phyloP scores from a whole-genome alignment of 768 basidiomycete genomes.

The Naganishia antarctica region DNA sequence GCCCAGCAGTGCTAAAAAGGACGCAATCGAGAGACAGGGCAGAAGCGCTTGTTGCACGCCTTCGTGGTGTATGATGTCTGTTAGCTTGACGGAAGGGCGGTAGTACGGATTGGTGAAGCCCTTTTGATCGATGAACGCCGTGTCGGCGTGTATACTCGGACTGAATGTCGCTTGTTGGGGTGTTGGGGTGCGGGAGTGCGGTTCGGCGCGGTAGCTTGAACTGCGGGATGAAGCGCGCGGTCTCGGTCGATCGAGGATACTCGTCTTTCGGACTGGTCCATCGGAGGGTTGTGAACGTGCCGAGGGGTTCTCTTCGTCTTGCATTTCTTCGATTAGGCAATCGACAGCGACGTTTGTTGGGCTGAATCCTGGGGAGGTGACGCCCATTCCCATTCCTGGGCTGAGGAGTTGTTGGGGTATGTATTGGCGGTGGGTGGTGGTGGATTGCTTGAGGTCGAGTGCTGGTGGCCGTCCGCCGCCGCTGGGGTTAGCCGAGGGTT shows the following conservation, averaged over 20 bases:
- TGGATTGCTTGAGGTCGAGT: slow-evolving; percentile 1
- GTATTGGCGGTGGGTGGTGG: background rate
- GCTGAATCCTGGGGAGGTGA: slow-evolving; percentile 5
- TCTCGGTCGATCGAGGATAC: slow-evolving; percentile 24
- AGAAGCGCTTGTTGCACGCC: slow-evolving; percentile 30
- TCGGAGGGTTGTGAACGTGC: background rate
- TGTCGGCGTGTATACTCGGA: slow-evolving; percentile 1
- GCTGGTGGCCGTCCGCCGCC: background rate
- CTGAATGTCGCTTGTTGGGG: slow-evolving; percentile 10
- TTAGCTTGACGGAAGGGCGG: slow-evolving; percentile 1
- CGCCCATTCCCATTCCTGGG: slow-evolving; percentile 13
- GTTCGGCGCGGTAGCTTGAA: background rate
- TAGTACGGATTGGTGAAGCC: slow-evolving; percentile 1
- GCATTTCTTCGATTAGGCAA: slow-evolving; percentile 23
- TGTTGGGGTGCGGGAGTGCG: slow-evolving; percentile 4
- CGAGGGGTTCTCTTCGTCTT: background rate
- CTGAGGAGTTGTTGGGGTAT: background rate
- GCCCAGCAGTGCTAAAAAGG: slow-evolving; percentile 40
- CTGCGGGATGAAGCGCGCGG: slow-evolving; percentile 9
- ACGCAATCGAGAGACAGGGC: slow-evolving; percentile 39
- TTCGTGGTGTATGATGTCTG: slow-evolving; percentile 22
- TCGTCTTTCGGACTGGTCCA: slow-evolving; percentile 8
- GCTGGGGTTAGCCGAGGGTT: background rate
- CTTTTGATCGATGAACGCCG: background rate
- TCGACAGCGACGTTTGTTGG: slow-evolving; percentile 15